Evolutionary conservation across 225 moss, liverwort and hornwort genomes (phyloP), one percentile per base, ranked within the genome.

Genomic region (Physcomitrium patens): DNA sequence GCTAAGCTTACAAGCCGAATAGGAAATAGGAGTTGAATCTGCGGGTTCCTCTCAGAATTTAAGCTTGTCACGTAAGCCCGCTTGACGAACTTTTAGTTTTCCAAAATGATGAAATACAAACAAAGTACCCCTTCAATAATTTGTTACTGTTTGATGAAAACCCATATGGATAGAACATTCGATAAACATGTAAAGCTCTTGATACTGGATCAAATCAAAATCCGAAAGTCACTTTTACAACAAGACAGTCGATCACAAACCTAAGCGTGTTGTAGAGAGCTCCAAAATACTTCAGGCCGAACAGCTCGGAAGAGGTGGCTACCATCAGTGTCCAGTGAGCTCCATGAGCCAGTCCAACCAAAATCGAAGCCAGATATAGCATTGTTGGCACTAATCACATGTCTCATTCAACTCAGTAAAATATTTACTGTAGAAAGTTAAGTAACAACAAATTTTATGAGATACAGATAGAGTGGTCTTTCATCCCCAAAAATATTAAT

Each of bases 301-400:
- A 96, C 54, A 96, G 74, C 72, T 96, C 96, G 16, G 96, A 96
- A 58, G 96, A 90, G 11, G 94, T 96, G 44, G 96, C 96, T 42
- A 96, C 96, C 96, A 96, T 96, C 65, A 96, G 85, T 56, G 96
- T 96, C 96, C 96, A 96, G 78, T 96, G 96, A 73, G 96, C 94
- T 80, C 96, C 96, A 78, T 96, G 96, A 73, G 96, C 96, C 66
- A 96, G 84, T 57, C 96, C 96, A 60, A 96, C 96, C 79, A 96
- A 78, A 76, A 96, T 88, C 62, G 96, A 96, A 22, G 94, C 96
- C 52, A 91, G 77, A 67, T 96, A 96, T 16, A 96, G 89, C 92
- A 96, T 78, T 61, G 87, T 84, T 71, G 96, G 94, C 83, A 94
- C 96, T 96, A 86, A 68, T 72, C 65, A 80, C 80, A 79, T 15